These are phyloP conservation scores for Fusarium zealandicum DNA, from an alignment of 2,329 filamentous ascomycete species.

Conservation along the genomic window DNA sequence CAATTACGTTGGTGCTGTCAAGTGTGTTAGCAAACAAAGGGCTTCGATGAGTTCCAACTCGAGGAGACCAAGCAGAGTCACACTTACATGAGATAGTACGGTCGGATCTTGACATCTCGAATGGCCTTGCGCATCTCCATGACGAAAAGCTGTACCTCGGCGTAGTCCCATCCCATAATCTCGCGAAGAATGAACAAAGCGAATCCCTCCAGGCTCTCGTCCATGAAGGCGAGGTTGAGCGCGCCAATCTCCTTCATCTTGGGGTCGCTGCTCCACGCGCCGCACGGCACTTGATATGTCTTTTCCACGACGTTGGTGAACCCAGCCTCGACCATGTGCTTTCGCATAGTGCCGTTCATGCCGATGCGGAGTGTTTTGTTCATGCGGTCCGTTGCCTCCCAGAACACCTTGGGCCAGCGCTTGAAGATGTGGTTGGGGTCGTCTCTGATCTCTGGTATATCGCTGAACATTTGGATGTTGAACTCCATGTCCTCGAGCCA, in stretches of 20 bases:
- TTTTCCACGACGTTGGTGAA: constrained; percentile 26
- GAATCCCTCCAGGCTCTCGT: constrained; percentile 19
- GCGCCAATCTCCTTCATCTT: constrained; percentile 29
- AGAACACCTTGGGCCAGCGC: constrained; percentile 27
- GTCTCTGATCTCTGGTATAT: constrained; percentile 19
- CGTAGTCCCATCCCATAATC: constrained; percentile 21
- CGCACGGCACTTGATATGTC: constrained; percentile 21
- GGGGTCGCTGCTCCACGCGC: constrained; percentile 28
- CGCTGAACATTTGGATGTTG: constrained; percentile 29
- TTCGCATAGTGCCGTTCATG: constrained; percentile 19
- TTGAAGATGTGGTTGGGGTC: constrained; percentile 30
- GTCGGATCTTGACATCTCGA: constrained; percentile 1
- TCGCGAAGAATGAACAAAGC: constrained; percentile 17
- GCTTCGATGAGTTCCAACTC: too few relatives aligned
- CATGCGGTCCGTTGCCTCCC: constrained; percentile 29
- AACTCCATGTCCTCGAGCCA: constrained; percentile 33
- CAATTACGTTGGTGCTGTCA: constrained; percentile 4
- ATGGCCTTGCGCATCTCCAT: constrained; percentile 22
- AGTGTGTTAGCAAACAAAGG: background rate
- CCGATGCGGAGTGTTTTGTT: constrained; percentile 21
- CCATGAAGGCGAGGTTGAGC: constrained; percentile 1
- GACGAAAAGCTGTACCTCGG: constrained; percentile 13
- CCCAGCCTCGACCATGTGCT: constrained; percentile 23
- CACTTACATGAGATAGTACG: constrained; percentile 4
- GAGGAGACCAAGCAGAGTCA: too few relatives aligned